Evolutionary conservation across 805 yeast species (phyloP).

Genomic region (Schwanniomyces polymorphus): DNA sequence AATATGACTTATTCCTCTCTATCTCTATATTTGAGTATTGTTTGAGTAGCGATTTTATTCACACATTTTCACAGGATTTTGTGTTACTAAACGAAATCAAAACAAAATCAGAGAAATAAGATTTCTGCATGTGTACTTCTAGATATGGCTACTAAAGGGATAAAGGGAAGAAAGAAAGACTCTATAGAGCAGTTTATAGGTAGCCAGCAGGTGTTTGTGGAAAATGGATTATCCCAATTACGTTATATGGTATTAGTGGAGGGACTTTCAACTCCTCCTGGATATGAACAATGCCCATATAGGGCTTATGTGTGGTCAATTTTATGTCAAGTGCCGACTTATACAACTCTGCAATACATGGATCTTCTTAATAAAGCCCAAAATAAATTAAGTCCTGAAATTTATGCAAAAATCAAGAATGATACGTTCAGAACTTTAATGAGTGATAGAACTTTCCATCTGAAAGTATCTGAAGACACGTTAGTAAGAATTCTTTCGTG

Average conservation of each 20-base stretch:
- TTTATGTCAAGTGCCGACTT: slow-evolving; percentile 61
- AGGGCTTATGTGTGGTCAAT: slow-evolving; percentile 82
- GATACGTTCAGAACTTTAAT: slow-evolving; percentile 86
- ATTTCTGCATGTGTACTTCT: background rate
- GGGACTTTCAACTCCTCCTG: slow-evolving; percentile 40
- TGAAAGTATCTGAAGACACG: slow-evolving; percentile 66
- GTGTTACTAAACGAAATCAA: background rate
- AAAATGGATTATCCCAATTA: slow-evolving; percentile 33
- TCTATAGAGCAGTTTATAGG: slow-evolving; percentile 37
- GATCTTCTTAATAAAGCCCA: slow-evolving; percentile 55
- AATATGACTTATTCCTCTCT: background rate
- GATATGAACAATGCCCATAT: slow-evolving; percentile 60
- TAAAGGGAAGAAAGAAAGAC: slow-evolving; percentile 33
- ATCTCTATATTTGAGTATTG: too few relatives aligned
- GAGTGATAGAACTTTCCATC: slow-evolving; percentile 65
- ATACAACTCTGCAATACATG: slow-evolving; percentile 55
- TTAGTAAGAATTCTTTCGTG: slow-evolving; percentile 69
- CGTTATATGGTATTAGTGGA: slow-evolving; percentile 41
- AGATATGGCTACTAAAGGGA: background rate
- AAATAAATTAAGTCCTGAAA: slow-evolving; percentile 38
- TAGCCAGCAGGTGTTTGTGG: slow-evolving; percentile 34
- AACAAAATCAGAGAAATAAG: background rate
- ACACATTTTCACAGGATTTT: background rate
- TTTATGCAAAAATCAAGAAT: slow-evolving; percentile 71
- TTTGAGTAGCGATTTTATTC: background rate